Evolutionary conservation across 2,329 filamentous ascomycete genomes (phyloP).

Genomic region (Colletotrichum orchidophilum): DNA sequence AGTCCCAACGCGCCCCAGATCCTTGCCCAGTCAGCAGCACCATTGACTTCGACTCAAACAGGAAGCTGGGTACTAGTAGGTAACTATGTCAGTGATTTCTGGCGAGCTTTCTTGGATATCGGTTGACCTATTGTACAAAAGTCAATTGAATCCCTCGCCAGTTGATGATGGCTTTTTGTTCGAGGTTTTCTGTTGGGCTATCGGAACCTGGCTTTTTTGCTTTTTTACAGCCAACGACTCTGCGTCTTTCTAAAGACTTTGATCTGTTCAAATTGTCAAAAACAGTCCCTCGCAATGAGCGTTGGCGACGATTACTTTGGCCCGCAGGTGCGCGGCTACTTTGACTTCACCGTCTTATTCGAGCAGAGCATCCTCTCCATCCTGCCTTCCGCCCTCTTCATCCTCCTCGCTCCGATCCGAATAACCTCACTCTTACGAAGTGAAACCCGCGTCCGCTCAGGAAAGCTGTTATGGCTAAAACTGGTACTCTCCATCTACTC

Average conservation of each 20-base stretch:
- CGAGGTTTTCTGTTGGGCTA: not conserved
- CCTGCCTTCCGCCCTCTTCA: slow-evolving; percentile 38
- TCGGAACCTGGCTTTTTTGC: not conserved
- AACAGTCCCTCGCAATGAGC: slow-evolving; percentile 11
- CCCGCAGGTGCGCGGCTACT: slow-evolving; percentile 37
- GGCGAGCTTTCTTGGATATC: too few species aligned
- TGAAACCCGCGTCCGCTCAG: not conserved
- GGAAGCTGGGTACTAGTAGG: not conserved
- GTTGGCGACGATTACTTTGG: slow-evolving; percentile 37
- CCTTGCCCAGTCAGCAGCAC: not conserved
- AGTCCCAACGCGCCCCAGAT: not conserved
- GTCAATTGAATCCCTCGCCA: too few species aligned
- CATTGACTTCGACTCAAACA: not conserved
- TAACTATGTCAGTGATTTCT: not conserved
- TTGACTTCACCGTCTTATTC: slow-evolving; percentile 44
- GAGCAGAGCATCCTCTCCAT: slow-evolving; percentile 43
- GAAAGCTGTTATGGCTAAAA: slow-evolving; percentile 37
- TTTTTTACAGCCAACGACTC: too few species aligned
- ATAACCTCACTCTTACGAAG: slow-evolving; percentile 30
- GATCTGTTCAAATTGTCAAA: not conserved
- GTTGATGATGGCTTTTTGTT: not conserved
- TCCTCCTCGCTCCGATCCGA: slow-evolving; percentile 37
- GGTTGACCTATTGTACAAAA: not conserved
- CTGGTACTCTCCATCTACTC: slow-evolving; percentile 25
- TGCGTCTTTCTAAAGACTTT: not conserved